These are phyloP conservation scores for Phytophthora boehmeriae DNA, from an alignment of 352 stramenopile species.

Conservation along the genomic window DNA sequence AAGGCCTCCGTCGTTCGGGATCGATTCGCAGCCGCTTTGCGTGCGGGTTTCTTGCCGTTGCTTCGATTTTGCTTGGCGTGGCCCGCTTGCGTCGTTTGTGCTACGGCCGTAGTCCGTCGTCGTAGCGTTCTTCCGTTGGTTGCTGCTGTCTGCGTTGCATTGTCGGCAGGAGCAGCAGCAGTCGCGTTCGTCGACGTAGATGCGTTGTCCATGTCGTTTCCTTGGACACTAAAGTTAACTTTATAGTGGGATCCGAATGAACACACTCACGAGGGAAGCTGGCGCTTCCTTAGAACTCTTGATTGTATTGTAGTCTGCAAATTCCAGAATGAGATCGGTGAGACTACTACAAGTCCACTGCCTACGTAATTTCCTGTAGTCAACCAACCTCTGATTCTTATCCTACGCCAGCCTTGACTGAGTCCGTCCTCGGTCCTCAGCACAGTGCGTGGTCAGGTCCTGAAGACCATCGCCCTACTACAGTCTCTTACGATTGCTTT, in stretches of 20 bases:
- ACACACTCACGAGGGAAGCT: slow-evolving; percentile 15
- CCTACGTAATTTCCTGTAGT: slow-evolving; percentile 1
- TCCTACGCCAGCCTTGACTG: too few species aligned
- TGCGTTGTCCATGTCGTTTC: neutral
- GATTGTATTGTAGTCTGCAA: slow-evolving; percentile 15
- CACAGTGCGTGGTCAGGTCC: too few species aligned
- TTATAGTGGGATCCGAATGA: slow-evolving; percentile 16
- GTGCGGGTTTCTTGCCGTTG: slow-evolving; percentile 19
- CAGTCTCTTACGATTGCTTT: neutral
- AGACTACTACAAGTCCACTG: slow-evolving; percentile 5
- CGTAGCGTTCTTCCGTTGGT: slow-evolving; percentile 1
- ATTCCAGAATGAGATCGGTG: too few species aligned
- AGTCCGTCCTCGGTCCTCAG: too few species aligned
- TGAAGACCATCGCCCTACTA: slow-evolving; percentile 17
- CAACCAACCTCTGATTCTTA: slow-evolving; percentile 5
- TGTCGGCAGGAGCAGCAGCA: neutral
- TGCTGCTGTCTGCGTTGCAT: neutral
- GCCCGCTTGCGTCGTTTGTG: neutral
- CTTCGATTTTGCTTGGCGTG: slow-evolving; percentile 12
- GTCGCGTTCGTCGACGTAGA: neutral
- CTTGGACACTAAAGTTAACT: slow-evolving; percentile 1
- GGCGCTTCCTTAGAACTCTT: slow-evolving; percentile 10
- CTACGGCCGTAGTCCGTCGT: neutral
- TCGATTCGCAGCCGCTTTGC: neutral
- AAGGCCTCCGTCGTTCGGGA: neutral